A percentile compares a stretch with the other conserved stretches of the same genome.
phyloP scores from a whole-genome alignment of 2,329 filamentous ascomycete genomes.

The Colletotrichum australisinense region DNA sequence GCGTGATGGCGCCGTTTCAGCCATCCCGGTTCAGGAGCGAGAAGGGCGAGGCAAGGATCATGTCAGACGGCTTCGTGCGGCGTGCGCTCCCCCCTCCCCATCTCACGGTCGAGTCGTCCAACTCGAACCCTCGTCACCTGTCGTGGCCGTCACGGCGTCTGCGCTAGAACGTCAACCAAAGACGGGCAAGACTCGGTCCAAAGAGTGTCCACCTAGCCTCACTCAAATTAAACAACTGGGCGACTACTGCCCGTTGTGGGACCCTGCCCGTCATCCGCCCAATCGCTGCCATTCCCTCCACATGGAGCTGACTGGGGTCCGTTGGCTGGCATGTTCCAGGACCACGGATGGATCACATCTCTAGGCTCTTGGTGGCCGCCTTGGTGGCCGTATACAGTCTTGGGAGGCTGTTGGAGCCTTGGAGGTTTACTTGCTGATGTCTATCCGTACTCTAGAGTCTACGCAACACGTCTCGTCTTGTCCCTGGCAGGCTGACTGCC shows the following conservation, averaged over 20 bases:
- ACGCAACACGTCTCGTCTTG: background rate
- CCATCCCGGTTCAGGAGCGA: conserved; percentile 22
- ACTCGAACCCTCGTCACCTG: too few species aligned
- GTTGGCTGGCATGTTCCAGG: conserved; percentile 29
- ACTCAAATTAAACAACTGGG: conserved; percentile 33
- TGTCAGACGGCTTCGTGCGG: background rate
- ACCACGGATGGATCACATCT: conserved; percentile 22
- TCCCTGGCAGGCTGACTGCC: conserved; percentile 4
- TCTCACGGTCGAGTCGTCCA: background rate
- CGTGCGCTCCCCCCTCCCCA: background rate
- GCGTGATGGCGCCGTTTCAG: conserved; percentile 33
- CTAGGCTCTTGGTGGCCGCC: background rate
- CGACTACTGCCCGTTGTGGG: conserved; percentile 24
- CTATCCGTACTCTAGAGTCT: background rate
- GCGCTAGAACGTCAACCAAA: background rate
- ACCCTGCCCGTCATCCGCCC: conserved; percentile 14
- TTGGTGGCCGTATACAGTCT: background rate
- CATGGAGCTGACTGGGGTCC: background rate
- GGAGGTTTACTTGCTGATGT: background rate
- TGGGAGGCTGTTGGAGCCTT: conserved; percentile 5
- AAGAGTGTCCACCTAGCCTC: conserved; percentile 16
- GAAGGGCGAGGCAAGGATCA: conserved; percentile 13
- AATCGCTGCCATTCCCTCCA: conserved; percentile 25
- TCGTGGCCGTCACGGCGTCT: background rate
- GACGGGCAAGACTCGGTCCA: conserved; percentile 8